Evolutionary conservation across 352 stramenopile species (phyloP).

Genomic region (Globisporangium lucens): DNA sequence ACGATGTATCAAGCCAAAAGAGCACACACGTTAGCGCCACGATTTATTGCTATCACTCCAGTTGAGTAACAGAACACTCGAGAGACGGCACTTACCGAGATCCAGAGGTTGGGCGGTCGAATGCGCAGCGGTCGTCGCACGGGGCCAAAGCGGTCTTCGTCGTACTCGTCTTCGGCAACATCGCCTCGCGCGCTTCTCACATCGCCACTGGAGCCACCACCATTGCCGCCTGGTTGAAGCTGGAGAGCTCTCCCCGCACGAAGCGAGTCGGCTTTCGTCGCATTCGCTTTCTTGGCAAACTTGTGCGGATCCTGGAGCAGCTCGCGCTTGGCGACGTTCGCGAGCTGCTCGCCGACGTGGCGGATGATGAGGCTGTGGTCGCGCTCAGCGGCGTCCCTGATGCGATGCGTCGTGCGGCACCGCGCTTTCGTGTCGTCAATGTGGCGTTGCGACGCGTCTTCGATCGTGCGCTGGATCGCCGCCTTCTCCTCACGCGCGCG

Average conservation of each 20-base stretch:
- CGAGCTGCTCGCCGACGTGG: constrained; percentile 60
- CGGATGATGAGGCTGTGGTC: constrained; percentile 53
- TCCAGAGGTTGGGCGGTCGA: constrained; percentile 53
- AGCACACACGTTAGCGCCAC: neutral
- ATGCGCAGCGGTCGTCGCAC: constrained; percentile 44
- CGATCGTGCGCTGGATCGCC: constrained; percentile 32
- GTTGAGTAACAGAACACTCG: neutral
- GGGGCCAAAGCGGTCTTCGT: constrained; percentile 54
- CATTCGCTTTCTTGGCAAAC: constrained; percentile 1
- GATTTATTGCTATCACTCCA: neutral
- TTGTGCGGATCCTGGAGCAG: constrained; percentile 18
- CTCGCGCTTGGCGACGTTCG: constrained; percentile 37
- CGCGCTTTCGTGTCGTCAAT: constrained; percentile 34
- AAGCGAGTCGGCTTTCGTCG: neutral
- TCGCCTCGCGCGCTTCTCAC: neutral
- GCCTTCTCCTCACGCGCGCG: constrained; percentile 36
- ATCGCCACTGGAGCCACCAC: neutral
- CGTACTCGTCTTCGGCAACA: constrained; percentile 38
- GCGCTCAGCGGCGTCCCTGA: constrained; percentile 15
- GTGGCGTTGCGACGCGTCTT: constrained; percentile 24
- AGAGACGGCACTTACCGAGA: constrained; percentile 28
- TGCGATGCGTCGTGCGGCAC: constrained; percentile 20
- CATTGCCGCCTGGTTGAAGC: neutral
- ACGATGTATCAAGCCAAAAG: neutral
- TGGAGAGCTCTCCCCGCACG: neutral